phyloP scores from a whole-genome alignment of 2,329 filamentous ascomycete genomes.

The Aureobasidium leucospermi region DNA sequence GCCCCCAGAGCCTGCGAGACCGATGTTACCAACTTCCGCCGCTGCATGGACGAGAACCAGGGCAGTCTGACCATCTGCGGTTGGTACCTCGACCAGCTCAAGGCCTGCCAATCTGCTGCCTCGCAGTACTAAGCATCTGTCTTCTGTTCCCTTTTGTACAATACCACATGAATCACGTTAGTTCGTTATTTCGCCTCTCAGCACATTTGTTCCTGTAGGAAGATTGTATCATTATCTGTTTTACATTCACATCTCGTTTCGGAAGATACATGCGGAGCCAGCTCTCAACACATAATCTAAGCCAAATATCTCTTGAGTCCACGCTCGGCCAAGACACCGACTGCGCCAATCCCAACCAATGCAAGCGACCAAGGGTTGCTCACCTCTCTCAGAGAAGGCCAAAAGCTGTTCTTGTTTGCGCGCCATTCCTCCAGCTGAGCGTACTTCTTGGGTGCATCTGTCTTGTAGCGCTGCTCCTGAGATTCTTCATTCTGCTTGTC shows the following conservation, averaged over 20 bases:
- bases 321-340: slow-evolving; percentile 43
- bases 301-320: slow-evolving; percentile 21
- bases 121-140: slow-evolving; percentile 36
- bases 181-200: not conserved
- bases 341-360: slow-evolving; percentile 43
- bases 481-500: slow-evolving; percentile 48
- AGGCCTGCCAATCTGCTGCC: slow-evolving; percentile 44
- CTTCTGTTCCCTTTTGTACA: not conserved
- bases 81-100: slow-evolving; percentile 96
- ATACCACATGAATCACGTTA: slow-evolving; percentile 8
- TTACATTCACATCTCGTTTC: not conserved
- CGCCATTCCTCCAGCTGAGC: slow-evolving; percentile 47
- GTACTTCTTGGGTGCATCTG: slow-evolving; percentile 45
- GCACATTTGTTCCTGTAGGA: not conserved
- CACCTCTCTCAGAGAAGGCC: slow-evolving; percentile 45
- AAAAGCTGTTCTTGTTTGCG: slow-evolving; percentile 52
- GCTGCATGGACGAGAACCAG: slow-evolving; percentile 91
- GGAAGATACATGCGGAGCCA: not conserved
- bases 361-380: slow-evolving; percentile 51
- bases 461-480: slow-evolving; percentile 47
- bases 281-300: slow-evolving; percentile 8
- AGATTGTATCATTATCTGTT: slow-evolving; percentile 10
- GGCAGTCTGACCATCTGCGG: slow-evolving; percentile 94
- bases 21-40: slow-evolving; percentile 79
- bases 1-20: slow-evolving; percentile 55